Base-by-base conservation (phyloP, 2,329 filamentous ascomycete genomes). In the Cryoendolithus antarcticus region DNA sequence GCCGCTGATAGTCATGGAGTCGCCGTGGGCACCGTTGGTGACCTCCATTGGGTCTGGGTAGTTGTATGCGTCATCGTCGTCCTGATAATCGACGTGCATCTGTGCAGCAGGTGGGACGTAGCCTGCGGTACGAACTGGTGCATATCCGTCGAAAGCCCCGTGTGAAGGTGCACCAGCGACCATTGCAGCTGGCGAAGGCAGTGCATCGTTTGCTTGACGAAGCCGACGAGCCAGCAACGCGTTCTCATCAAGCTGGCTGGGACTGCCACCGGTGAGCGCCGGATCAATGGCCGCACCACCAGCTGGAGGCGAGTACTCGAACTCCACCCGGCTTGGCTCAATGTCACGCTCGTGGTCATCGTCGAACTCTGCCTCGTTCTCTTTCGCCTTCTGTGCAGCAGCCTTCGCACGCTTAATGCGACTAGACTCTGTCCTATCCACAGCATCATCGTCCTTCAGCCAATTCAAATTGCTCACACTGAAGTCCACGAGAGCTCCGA, bases 401-500 rank as follows among this genome's bases (percentile, higher is more conserved):
- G 67, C 65, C 37, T 66, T 62, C 21, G 69, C 67, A 41, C 62
- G 58, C 40, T 55, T 52, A 45, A 49, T 53, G 3, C 57, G 53
- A n/a, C 47, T 57, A 27, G 63, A 62, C n/a, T 67, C 60, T 24
- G 51, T 49, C 6, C 48, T 44, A 24, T 52, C 48, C 10, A 45
- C 40, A 3, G 54, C 49, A 42, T 72, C 64, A 35, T 56, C 67
- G 40, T 76, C 76, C 38, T 74, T 72, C 34, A 96, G 65, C 86
- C 86, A 95, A 32, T 72, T 74, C 19, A 93, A 67, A 57, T 98
- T 98, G 38, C 93, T 89, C 31, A 84, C 70, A 19, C 83, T 78
- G 60, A 95, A 95, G 56, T 96, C 86, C 6, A 96, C 86, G 13
- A 96, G 71, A 15, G 78, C 80, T 59, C 96, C 89, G 4, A 94